phyloP scores from a whole-genome alignment of 257 asterid genomes.

The Oldenlandia corymbosa region DNA sequence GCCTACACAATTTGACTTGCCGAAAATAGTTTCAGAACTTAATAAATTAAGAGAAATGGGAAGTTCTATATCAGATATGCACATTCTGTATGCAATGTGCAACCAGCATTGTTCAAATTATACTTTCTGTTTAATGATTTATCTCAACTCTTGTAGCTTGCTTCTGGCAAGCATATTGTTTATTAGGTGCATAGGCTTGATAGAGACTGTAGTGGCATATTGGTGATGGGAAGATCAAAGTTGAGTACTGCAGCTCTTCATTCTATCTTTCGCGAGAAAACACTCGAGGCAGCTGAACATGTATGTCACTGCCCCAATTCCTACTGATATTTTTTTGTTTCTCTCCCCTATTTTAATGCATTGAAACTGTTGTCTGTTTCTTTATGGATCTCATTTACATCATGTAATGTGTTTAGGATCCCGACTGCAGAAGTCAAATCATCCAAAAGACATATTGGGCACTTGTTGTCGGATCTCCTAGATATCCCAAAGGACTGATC shows the following conservation, averaged over 20 bases:
- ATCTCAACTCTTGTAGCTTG: conserved; percentile 17
- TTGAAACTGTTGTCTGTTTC: neutral
- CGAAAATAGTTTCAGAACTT: neutral
- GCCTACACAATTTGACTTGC: no score
- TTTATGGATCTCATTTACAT: conserved; percentile 3
- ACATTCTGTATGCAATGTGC: neutral
- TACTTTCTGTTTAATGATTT: neutral
- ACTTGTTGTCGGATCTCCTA: conserved; percentile 88
- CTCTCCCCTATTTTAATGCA: neutral
- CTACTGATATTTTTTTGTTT: neutral
- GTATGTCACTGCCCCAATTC: conserved; percentile 24
- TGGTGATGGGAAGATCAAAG: conserved; percentile 92
- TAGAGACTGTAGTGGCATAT: conserved; percentile 89
- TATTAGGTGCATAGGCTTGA: conserved; percentile 95
- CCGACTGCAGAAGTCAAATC: conserved; percentile 31
- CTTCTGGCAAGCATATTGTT: conserved; percentile 39
- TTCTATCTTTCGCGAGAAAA: conserved; percentile 89
- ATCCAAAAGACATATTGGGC: conserved; percentile 86
- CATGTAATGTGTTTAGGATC: conserved; percentile 34
- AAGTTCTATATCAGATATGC: neutral
- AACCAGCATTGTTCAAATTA: neutral
- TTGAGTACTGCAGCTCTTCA: conserved; percentile 76
- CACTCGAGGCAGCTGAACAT: conserved; percentile 51
- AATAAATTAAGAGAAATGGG: neutral
- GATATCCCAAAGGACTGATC: conserved; percentile 60